These are phyloP conservation scores for Salix suchowensis DNA, from an alignment of 345 rosid genomes.

Conservation along the genomic window DNA sequence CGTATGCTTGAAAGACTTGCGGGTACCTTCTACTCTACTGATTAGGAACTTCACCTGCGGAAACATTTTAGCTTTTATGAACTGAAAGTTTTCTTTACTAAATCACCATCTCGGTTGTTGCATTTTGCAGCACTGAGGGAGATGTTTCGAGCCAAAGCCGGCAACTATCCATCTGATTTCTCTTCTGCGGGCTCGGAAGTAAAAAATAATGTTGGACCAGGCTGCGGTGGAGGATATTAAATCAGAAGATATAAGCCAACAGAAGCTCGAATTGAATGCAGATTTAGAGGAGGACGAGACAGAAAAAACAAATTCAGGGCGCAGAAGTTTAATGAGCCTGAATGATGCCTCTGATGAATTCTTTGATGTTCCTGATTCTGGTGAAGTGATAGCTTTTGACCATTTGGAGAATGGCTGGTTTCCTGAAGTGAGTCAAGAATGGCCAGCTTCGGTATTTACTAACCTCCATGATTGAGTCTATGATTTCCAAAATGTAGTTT, in stretches of 20 bases:
- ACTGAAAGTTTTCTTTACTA: neutral
- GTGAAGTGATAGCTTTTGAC: slow-evolving; percentile 43
- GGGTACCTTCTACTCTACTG: slow-evolving; percentile 25
- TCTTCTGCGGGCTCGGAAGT: slow-evolving; percentile 32
- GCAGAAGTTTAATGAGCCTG: slow-evolving; percentile 47
- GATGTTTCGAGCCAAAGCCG: slow-evolving; percentile 58
- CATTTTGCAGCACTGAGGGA: slow-evolving; percentile 61
- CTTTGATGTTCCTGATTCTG: slow-evolving; percentile 77
- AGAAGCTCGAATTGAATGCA: slow-evolving; percentile 18
- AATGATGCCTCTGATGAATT: slow-evolving; percentile 75
- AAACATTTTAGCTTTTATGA: neutral
- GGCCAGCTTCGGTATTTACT: slow-evolving; percentile 31
- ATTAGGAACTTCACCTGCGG: neutral
- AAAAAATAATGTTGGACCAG: slow-evolving; percentile 29
- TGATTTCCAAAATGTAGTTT: neutral
- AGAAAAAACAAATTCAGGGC: slow-evolving; percentile 39
- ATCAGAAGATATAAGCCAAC: slow-evolving; percentile 18
- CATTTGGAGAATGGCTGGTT: slow-evolving; percentile 45
- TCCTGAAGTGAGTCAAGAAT: slow-evolving; percentile 39
- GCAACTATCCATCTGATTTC: slow-evolving; percentile 39
- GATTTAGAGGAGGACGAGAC: slow-evolving; percentile 28
- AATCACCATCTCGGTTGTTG: neutral
- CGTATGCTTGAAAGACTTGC: slow-evolving; percentile 82
- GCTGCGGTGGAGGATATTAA: slow-evolving; percentile 24
- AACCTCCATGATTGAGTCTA: neutral